phyloP scores from a whole-genome alignment of 345 rosid genomes.

The Euphorbia lathyris region DNA sequence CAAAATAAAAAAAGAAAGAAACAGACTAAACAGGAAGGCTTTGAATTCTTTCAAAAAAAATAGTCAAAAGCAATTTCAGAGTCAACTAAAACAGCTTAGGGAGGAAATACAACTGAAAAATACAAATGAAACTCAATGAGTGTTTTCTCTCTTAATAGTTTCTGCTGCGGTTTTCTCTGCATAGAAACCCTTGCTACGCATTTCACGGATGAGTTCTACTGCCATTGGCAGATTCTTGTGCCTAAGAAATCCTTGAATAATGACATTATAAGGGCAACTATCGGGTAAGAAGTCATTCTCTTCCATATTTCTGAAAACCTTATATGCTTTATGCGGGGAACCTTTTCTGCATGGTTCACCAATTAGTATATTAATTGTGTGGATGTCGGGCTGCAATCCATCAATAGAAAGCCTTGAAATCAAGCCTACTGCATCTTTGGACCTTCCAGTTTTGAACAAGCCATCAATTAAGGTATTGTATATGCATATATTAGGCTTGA shows the following conservation, averaged over 20 bases:
- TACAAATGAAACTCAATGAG: no score
- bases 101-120: no score
- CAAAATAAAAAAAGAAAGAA: no score
- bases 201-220: neutral
- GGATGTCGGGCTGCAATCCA: constrained; percentile 3
- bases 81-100: no score
- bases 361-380: neutral
- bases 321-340: constrained; percentile 12
- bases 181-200: neutral
- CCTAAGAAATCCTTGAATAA: constrained; percentile 16
- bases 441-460: neutral
- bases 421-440: neutral
- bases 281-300: constrained; percentile 1
- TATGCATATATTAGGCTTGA: neutral
- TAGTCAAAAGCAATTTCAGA: no score
- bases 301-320: constrained; percentile 17
- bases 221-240: neutral
- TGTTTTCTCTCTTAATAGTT: no score
- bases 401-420: neutral
- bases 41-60: no score
- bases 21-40: no score
- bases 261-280: constrained; percentile 8
- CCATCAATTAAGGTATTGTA: neutral
- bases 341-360: neutral
- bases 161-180: no score